Evolutionary conservation across 257 asterid species (phyloP).

Genomic region (Penstemon eatonii): DNA sequence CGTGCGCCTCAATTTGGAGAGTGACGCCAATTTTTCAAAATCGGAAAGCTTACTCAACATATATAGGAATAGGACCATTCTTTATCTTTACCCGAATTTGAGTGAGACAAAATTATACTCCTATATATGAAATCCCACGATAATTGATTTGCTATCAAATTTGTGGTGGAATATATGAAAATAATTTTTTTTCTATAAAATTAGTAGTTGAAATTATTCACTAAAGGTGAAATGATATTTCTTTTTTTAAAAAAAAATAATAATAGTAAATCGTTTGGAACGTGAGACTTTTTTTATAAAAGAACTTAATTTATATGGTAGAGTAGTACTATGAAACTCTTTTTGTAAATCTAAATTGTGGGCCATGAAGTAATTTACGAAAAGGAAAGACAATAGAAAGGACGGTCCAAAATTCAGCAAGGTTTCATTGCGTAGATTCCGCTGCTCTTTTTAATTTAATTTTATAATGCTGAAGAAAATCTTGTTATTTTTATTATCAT

Average conservation of each 20-base stretch:
- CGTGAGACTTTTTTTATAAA: too few species aligned
- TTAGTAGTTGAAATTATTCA: too few species aligned
- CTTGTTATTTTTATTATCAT: neutral
- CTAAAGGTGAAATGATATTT: too few species aligned
- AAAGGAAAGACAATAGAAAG: constrained; percentile 27
- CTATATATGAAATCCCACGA: neutral
- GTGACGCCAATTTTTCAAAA: neutral
- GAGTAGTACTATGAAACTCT: neutral
- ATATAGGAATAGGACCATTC: too few species aligned
- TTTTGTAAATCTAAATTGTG: constrained; percentile 29
- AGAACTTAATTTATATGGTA: too few species aligned
- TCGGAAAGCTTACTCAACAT: neutral
- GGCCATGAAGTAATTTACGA: constrained; percentile 12
- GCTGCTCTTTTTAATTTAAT: constrained; percentile 29
- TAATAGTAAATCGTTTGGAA: too few species aligned
- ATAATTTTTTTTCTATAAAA: too few species aligned
- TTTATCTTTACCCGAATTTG: too few species aligned
- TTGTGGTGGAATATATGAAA: too few species aligned
- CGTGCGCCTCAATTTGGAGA: constrained; percentile 31
- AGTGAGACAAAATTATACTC: neutral
- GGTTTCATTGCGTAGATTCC: constrained; percentile 82
- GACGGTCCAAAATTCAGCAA: constrained; percentile 57
- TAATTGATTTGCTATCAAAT: too few species aligned
- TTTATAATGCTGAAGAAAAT: constrained; percentile 14
- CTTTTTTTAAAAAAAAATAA: too few species aligned